Conservation (phyloP, 2,329 filamentous ascomycete genomes). For the Verticillium dahliae region DNA sequence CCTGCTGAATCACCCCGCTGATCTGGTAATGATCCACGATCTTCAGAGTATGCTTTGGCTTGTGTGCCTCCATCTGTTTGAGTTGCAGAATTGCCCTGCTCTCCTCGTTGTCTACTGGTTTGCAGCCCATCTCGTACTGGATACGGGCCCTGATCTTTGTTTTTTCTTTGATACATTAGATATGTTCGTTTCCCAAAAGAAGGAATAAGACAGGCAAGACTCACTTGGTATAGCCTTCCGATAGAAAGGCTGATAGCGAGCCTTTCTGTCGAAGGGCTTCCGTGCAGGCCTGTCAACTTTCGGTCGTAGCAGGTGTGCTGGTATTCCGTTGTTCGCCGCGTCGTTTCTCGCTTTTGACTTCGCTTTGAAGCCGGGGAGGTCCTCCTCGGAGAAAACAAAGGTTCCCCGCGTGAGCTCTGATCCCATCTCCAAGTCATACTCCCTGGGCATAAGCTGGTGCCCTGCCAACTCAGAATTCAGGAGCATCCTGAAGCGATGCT, state of each 20-base stretch:
- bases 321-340: constrained; percentile 52
- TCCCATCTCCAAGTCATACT: constrained; percentile 74
- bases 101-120: constrained; percentile 27
- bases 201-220: constrained; percentile 19
- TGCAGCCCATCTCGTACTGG: constrained; percentile 62
- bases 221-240: constrained; percentile 69
- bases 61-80: constrained; percentile 36
- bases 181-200: not conserved
- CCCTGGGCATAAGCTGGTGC: constrained; percentile 74
- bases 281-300: constrained; percentile 37
- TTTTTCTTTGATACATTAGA: constrained; percentile 52
- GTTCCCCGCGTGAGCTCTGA: constrained; percentile 53
- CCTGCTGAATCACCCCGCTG: constrained; percentile 50
- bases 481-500: constrained; percentile 56
- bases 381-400: constrained; percentile 89
- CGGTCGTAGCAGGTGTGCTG: constrained; percentile 45
- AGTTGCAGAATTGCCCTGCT: constrained; percentile 27
- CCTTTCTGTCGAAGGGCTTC: constrained; percentile 36
- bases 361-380: constrained; percentile 57
- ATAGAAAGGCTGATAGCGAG: constrained; percentile 52
- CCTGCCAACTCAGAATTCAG: constrained; percentile 56
- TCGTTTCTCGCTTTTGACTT: constrained; percentile 51
- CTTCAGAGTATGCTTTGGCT: constrained; percentile 41
- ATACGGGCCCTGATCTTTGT: constrained; percentile 70
- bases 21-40: constrained; percentile 44